Base-by-base conservation (phyloP, 2,329 filamentous ascomycete species). In the Scedosporium dehoogii region DNA sequence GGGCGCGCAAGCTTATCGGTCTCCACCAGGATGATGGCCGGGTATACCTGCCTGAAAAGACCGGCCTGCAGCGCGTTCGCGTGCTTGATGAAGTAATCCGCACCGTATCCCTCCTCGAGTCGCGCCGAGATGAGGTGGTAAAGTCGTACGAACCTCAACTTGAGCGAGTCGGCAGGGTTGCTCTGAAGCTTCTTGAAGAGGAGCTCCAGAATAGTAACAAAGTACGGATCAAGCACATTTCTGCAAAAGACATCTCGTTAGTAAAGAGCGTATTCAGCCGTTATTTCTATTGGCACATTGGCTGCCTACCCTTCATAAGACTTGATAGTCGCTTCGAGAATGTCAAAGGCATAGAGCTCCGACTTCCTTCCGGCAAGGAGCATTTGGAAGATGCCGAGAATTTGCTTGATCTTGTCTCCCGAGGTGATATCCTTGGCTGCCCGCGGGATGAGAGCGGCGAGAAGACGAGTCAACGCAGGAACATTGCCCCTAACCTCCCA, bases 401-500 rank as follows among this genome's bases (percentile, higher is more conserved):
- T 86, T 3, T 90, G 86, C 71, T 96, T 91, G 48, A 97, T 74
- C 73, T 97, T 91, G 68, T 92, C 89, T 70, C 89, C 87, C 25
- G 85, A 82, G 18, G 90, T 78, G 68, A 99, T 92, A 53, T 85
- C 82, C 63, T 86, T 79, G 3, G 87, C 82, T 27, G 88, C 89
- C 67, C 90, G 88, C 16, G 90, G 87, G 67, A 97, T 88, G 68
- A 97, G 89, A 16, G 91, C 89, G 10, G 88, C 86, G 57, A 99
- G 78, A 58, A 99, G 81, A 63, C 94, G 87, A 29, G 92, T 89
- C 68, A 96, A 85, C 3, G 92, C 94, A 5, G 96, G 96, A 2
- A 97, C 88, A 69, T 97, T 99, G 69, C 94, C 94, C 70, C 89
- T 87, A 4, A 88, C 90, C 67, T 97, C 92, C 94, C 96, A 99